These are phyloP conservation scores for Sclerotinia glacialis DNA, from an alignment of 2,329 filamentous ascomycete genomes.

Conservation along the genomic window DNA sequence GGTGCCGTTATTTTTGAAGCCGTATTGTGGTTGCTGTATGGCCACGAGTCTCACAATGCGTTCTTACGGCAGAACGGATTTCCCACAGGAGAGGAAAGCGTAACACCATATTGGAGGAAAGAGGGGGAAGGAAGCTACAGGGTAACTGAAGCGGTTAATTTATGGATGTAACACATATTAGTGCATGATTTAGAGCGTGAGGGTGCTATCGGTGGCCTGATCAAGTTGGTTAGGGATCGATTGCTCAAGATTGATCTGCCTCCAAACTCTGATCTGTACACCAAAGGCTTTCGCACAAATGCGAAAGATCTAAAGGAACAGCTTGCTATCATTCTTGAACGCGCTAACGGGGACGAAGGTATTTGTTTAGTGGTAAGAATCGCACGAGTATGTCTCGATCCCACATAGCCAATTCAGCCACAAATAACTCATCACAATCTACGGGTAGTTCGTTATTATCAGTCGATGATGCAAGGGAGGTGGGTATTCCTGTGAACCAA, in stretches of 20 bases:
- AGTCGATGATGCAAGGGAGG: not conserved
- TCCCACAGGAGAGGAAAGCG: not conserved
- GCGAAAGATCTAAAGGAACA: not conserved
- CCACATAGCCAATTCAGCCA: not conserved
- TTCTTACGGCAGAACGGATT: not conserved
- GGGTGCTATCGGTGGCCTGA: not conserved
- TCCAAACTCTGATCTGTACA: not conserved
- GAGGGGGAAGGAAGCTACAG: not conserved
- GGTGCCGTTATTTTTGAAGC: conserved; percentile 9
- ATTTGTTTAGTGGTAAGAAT: not conserved
- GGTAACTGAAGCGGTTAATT: not conserved
- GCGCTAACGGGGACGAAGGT: not conserved
- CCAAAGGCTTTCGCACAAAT: not conserved
- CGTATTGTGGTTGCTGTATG: conserved; percentile 11
- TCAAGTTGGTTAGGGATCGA: not conserved
- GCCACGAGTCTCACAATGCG: not conserved
- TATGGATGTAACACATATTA: not conserved
- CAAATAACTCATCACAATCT: not conserved
- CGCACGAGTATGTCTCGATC: not conserved
- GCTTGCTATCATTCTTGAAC: not conserved
- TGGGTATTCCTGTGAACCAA: fast-evolving
- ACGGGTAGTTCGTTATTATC: not conserved
- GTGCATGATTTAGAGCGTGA: not conserved
- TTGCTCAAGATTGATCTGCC: not conserved
- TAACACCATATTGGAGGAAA: conserved; percentile 4